phyloP scores from a whole-genome alignment of 2,329 filamentous ascomycete genomes.

The Ophiostoma ips region DNA sequence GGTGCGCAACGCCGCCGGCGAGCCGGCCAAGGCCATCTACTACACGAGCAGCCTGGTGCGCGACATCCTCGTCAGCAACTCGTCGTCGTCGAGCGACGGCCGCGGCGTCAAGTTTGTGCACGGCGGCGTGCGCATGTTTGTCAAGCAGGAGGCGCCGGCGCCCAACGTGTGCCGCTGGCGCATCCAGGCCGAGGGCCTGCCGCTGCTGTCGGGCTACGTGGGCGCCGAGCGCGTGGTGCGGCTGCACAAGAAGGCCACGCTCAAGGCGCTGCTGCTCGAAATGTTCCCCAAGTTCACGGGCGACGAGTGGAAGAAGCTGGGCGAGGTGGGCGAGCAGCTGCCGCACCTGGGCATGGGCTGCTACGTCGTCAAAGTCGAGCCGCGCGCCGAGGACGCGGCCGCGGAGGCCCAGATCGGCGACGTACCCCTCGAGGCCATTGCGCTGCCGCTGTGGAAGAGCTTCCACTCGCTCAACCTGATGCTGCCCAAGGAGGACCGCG shows the following conservation, averaged over 20 bases:
- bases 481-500: constrained; percentile 92
- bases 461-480: constrained; percentile 88
- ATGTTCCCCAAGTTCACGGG: constrained; percentile 88
- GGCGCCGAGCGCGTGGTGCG: constrained; percentile 62
- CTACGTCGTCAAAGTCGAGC: constrained; percentile 74
- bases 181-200: constrained; percentile 87
- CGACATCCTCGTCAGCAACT: constrained; percentile 75
- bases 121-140: constrained; percentile 96
- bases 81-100: constrained; percentile 53
- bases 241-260: constrained; percentile 63
- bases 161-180: constrained; percentile 84
- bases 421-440: constrained; percentile 53
- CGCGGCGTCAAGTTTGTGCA: constrained; percentile 82
- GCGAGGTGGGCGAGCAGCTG: constrained; percentile 77
- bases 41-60: constrained; percentile 79
- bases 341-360: constrained; percentile 77
- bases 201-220: constrained; percentile 82
- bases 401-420: constrained; percentile 1
- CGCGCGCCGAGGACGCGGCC: constrained; percentile 19
- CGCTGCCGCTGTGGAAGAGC: constrained; percentile 87
- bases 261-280: constrained; percentile 73
- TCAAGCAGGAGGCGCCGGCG: constrained; percentile 87
- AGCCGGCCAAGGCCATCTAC: constrained; percentile 89
- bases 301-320: constrained; percentile 59
- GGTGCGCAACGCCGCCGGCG: constrained; percentile 82